These are phyloP conservation scores for Sporisorium graminicola DNA, from an alignment of 1,284 basidiomycete species.

Conservation along the genomic window DNA sequence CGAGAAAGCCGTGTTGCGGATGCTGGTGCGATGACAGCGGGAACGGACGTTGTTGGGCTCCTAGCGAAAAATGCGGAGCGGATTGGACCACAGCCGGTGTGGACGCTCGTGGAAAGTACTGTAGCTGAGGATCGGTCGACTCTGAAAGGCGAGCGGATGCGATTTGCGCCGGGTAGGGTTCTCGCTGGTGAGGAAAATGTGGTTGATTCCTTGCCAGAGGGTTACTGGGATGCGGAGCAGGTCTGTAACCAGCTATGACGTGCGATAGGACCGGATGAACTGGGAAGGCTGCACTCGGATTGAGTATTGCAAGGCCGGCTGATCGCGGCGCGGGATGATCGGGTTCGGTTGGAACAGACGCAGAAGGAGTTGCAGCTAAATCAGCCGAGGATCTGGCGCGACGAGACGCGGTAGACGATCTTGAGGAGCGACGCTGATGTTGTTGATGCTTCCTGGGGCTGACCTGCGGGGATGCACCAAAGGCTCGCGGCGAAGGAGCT, in stretches of 20 bases:
- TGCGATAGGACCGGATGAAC: background rate
- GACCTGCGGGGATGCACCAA: background rate
- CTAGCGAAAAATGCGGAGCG: background rate
- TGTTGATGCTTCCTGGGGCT: background rate
- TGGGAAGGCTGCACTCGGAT: constrained; percentile 1
- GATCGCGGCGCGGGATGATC: background rate
- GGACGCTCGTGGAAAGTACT: constrained; percentile 13
- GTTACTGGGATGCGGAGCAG: constrained; percentile 12
- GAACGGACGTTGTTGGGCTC: constrained; percentile 2
- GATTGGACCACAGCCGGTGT: constrained; percentile 17
- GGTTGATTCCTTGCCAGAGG: constrained; percentile 18
- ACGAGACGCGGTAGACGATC: constrained; percentile 23
- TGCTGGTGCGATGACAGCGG: constrained; percentile 1
- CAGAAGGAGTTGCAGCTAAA: constrained; percentile 2
- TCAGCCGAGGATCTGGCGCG: constrained; percentile 18
- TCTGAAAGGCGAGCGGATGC: constrained; percentile 1
- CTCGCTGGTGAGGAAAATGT: constrained; percentile 15
- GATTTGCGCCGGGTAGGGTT: constrained; percentile 7
- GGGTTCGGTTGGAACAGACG: background rate
- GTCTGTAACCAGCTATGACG: background rate
- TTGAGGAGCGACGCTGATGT: constrained; percentile 2
- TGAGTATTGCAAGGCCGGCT: background rate
- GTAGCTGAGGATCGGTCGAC: background rate
- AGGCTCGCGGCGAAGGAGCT: constrained; percentile 12
- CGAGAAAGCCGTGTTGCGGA: constrained; percentile 3